Conservation (phyloP, 768 basidiomycete species). For the Boletus rufocinnamomeus region DNA sequence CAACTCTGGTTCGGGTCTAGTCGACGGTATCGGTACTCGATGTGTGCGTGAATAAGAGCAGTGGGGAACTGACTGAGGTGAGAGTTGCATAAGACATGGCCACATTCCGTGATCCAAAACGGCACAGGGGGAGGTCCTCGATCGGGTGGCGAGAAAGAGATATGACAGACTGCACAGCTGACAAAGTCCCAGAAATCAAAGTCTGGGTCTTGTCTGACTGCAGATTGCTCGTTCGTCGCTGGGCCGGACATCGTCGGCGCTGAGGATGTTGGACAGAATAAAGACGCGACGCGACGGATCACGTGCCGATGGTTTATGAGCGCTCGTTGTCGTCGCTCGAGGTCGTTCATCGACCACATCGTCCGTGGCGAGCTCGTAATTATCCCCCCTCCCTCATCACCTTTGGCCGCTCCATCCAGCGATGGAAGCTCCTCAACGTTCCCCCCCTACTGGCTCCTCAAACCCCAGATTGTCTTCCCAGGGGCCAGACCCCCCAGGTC, state of each 20-base stretch:
- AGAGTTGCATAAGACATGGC: constrained; percentile 81
- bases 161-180: constrained; percentile 66
- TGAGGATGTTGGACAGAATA: not conserved
- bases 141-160: constrained; percentile 57
- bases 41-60: not conserved
- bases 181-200: constrained; percentile 85
- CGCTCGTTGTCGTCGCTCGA: not conserved
- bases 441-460: not conserved
- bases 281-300: constrained; percentile 22
- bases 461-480: constrained; percentile 10
- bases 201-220: constrained; percentile 21
- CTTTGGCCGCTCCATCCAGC: not conserved
- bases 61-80: constrained; percentile 66
- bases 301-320: constrained; percentile 14
- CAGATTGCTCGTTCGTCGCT: constrained; percentile 11
- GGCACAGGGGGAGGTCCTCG: constrained; percentile 59
- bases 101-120: constrained; percentile 89
- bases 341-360: not conserved
- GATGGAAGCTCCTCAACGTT: not conserved
- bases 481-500: not conserved
- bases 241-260: constrained; percentile 11
- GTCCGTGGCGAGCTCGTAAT: not conserved
- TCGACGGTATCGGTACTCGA: not conserved
- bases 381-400: not conserved
- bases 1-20: constrained; percentile 76